Evolutionary conservation across 73 alveolate species (phyloP).

Genomic region (Paramecium tetraurelia): DNA sequence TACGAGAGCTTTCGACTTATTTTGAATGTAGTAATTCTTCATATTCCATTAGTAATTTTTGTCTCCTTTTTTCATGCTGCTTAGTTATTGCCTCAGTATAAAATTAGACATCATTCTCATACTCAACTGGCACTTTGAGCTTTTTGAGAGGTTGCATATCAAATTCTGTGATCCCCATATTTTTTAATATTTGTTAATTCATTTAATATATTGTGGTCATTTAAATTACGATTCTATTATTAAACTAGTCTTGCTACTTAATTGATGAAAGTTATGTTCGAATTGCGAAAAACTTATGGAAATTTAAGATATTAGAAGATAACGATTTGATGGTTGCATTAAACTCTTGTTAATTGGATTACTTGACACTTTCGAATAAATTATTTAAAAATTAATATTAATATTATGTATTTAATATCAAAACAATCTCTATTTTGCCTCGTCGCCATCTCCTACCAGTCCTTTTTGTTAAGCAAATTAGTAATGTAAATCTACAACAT

Average conservation of each 20-base stretch:
- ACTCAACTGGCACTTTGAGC: not conserved
- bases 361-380: not conserved
- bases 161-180: not conserved
- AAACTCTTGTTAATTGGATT: too few relatives aligned
- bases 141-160: not conserved
- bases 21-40: not conserved
- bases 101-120: not conserved
- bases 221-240: not conserved
- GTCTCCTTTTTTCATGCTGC: not conserved
- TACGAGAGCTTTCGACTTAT: not conserved
- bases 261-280: not conserved
- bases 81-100: not conserved
- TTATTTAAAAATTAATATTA: not conserved
- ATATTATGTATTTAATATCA: not conserved
- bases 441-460: constrained; percentile 84
- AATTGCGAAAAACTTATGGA: not conserved
- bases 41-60: not conserved
- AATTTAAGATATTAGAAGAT: not conserved
- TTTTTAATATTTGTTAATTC: not conserved
- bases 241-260: not conserved
- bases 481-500: constrained; percentile 84
- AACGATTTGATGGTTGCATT: not conserved
- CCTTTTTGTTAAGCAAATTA: constrained; percentile 87
- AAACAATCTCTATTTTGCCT: constrained; percentile 55
- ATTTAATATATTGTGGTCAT: not conserved